Evolutionary conservation across 306 rosid species (phyloP).

Genomic region (Alnus rubra): DNA sequence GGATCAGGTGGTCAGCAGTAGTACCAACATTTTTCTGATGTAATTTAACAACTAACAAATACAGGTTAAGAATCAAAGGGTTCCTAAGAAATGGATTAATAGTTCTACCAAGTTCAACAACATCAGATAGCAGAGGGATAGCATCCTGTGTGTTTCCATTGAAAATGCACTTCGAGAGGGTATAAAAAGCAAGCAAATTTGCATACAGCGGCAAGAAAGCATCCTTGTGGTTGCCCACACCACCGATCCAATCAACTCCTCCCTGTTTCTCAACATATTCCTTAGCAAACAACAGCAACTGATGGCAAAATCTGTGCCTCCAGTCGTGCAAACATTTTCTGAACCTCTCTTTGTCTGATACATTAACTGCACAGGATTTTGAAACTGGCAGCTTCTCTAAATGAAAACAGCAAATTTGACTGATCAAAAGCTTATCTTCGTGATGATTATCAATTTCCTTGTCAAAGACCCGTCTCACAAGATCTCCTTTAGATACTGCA

Average conservation of each 20-base stretch:
- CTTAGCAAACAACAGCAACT: constrained; percentile 58
- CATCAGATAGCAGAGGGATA: constrained; percentile 38
- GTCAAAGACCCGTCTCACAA: constrained; percentile 85
- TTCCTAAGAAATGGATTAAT: constrained; percentile 65
- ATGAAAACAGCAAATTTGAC: constrained; percentile 84
- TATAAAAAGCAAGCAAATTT: constrained; percentile 73
- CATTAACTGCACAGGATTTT: constrained; percentile 36
- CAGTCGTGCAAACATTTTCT: constrained; percentile 48
- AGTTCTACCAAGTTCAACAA: constrained; percentile 54
- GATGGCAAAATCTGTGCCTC: constrained; percentile 57
- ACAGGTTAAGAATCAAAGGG: constrained; percentile 71
- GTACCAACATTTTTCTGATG: constrained; percentile 50
- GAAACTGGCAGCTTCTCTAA: constrained; percentile 62
- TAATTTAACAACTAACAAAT: constrained; percentile 50
- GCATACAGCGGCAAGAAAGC: constrained; percentile 80
- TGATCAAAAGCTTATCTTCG: constrained; percentile 84
- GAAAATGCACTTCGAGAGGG: constrained; percentile 72
- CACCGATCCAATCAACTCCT: constrained; percentile 81
- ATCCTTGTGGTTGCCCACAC: constrained; percentile 93
- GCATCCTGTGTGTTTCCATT: constrained; percentile 32
- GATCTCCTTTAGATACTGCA: constrained; percentile 59
- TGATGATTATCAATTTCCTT: constrained; percentile 95
- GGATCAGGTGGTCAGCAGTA: constrained; percentile 29
- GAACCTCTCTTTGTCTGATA: constrained; percentile 40
- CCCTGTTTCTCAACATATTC: constrained; percentile 48